phyloP scores from a whole-genome alignment of 2,329 filamentous ascomycete species.

The Ramichloridium luteum region DNA sequence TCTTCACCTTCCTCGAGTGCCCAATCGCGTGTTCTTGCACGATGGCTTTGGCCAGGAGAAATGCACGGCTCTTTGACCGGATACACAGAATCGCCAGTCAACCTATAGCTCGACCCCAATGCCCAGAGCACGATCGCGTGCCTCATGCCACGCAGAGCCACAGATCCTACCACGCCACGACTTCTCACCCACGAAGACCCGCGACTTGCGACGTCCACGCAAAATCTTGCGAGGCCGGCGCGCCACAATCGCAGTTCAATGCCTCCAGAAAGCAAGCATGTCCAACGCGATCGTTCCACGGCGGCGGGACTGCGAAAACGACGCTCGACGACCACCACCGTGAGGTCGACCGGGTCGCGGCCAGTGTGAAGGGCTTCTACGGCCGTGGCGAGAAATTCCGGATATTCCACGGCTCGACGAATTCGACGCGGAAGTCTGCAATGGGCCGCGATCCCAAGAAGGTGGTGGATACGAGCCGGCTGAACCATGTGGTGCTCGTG shows the following conservation, averaged over 20 bases:
- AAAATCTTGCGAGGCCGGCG: neutral
- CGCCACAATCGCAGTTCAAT: neutral
- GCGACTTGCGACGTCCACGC: neutral
- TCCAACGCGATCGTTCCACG: neutral
- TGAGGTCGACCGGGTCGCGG: slow-evolving; percentile 35
- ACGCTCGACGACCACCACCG: slow-evolving; percentile 11
- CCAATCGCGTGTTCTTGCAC: too few relatives aligned
- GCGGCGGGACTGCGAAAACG: slow-evolving; percentile 12
- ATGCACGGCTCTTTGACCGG: neutral
- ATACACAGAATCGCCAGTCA: neutral
- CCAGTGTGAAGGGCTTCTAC: slow-evolving; percentile 38
- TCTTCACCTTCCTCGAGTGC: too few relatives aligned
- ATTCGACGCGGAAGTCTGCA: slow-evolving; percentile 51
- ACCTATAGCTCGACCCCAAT: neutral
- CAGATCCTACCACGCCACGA: neutral
- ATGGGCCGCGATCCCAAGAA: slow-evolving; percentile 19
- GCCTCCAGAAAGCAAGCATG: neutral
- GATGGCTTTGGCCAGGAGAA: neutral
- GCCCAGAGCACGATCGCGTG: neutral
- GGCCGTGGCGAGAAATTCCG: slow-evolving; percentile 48
- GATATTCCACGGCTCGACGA: slow-evolving; percentile 68
- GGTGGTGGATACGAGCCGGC: slow-evolving; percentile 54
- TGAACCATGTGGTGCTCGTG: slow-evolving; percentile 51
- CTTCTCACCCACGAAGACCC: neutral
- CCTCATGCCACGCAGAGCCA: neutral